phyloP scores from a whole-genome alignment of 345 rosid species.

The Gossypioides kirkii region DNA sequence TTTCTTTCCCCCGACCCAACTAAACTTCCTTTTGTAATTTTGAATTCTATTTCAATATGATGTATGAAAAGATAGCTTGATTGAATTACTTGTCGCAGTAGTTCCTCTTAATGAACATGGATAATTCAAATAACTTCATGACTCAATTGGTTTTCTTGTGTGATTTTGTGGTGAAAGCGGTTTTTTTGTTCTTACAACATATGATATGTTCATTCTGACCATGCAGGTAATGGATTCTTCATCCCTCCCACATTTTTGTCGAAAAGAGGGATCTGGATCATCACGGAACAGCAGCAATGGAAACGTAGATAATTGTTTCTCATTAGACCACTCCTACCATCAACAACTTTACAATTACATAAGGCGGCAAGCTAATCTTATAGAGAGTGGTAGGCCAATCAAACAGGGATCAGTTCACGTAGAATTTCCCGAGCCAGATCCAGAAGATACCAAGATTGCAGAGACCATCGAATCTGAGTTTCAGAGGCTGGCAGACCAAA shows the following conservation, averaged over 20 bases:
- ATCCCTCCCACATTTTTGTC: slow-evolving; percentile 94
- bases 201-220: slow-evolving; percentile 17
- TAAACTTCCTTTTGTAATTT: not conserved
- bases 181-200: not conserved
- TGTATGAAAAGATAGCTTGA: slow-evolving; percentile 5
- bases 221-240: slow-evolving; percentile 82
- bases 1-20: not conserved
- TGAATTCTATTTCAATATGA: not conserved
- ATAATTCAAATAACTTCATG: not conserved
- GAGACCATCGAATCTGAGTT: slow-evolving; percentile 70
- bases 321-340: slow-evolving; percentile 77
- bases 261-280: slow-evolving; percentile 71
- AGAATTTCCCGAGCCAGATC: slow-evolving; percentile 54
- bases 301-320: slow-evolving; percentile 62
- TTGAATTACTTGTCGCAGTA: not conserved
- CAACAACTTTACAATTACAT: slow-evolving; percentile 73
- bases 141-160: not conserved
- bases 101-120: not conserved
- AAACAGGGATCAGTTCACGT: slow-evolving; percentile 87
- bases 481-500: slow-evolving; percentile 49
- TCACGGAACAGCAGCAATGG: slow-evolving; percentile 43
- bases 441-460: slow-evolving; percentile 49
- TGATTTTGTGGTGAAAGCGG: not conserved
- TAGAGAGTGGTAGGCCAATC: slow-evolving; percentile 35
- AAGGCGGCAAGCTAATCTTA: slow-evolving; percentile 44